Evolutionary conservation across 2,329 filamentous ascomycete genomes (phyloP).

Genomic region (Colletotrichum lentis): DNA sequence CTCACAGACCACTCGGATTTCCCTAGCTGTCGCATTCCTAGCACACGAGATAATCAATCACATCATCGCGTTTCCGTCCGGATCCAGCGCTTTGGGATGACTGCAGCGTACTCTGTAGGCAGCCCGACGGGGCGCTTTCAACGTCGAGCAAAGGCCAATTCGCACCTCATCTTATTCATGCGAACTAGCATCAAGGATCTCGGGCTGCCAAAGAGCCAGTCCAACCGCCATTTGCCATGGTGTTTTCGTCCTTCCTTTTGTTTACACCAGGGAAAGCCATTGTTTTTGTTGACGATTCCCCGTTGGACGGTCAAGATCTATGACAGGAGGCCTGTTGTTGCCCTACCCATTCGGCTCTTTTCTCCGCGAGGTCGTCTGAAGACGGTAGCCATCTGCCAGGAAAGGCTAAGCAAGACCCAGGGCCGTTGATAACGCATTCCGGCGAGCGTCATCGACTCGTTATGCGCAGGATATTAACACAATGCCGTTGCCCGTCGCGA

Average conservation of each 20-base stretch:
- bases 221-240: constrained; percentile 29
- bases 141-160: constrained; percentile 26
- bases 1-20: constrained; percentile 9
- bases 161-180: constrained; percentile 38
- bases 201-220: constrained; percentile 17
- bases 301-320: constrained; percentile 5
- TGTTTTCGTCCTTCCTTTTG: constrained; percentile 7
- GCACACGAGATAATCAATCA: constrained; percentile 38
- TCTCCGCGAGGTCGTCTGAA: constrained; percentile 26
- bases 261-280: constrained; percentile 31
- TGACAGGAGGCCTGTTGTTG: neutral
- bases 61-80: constrained; percentile 33
- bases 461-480: constrained; percentile 33
- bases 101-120: neutral
- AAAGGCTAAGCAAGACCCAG: constrained; percentile 23
- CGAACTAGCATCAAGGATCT: constrained; percentile 39
- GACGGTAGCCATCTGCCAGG: constrained; percentile 1
- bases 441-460: constrained; percentile 17
- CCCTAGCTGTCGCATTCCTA: constrained; percentile 25
- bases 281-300: constrained; percentile 37
- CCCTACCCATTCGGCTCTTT: constrained; percentile 1
- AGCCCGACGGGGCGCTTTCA: neutral
- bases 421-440: constrained; percentile 35
- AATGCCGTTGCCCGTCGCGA: constrained; percentile 34
- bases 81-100: constrained; percentile 34